phyloP scores from a whole-genome alignment of 2,329 filamentous ascomycete species.

The Clonostachys chloroleuca region DNA sequence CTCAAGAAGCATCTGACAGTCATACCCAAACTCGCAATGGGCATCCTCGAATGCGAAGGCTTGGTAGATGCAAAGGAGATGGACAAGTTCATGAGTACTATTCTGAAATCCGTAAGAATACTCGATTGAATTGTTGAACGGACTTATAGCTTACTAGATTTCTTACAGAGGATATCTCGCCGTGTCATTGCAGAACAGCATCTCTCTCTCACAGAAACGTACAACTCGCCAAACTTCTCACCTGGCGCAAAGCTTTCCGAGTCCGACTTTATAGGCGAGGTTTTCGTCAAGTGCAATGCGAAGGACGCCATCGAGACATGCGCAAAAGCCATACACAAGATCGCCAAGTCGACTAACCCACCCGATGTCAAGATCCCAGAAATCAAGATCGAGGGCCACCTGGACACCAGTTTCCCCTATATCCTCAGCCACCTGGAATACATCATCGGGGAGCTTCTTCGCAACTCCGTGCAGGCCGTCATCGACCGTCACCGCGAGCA shows the following conservation, averaged over 20 bases:
- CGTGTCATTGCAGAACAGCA: constrained; percentile 98
- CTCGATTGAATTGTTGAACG: too few relatives aligned
- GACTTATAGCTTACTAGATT: background rate
- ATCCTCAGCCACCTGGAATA: constrained; percentile 96
- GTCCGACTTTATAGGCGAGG: constrained; percentile 88
- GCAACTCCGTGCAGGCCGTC: constrained; percentile 91
- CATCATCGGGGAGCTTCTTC: constrained; percentile 89
- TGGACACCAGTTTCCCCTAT: constrained; percentile 90
- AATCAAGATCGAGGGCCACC: constrained; percentile 78
- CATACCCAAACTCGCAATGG: constrained; percentile 92
- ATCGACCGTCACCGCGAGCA: constrained; percentile 65
- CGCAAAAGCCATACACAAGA: constrained; percentile 67
- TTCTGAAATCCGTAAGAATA: constrained; percentile 72
- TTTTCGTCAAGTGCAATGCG: constrained; percentile 90
- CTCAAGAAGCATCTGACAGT: constrained; percentile 86
- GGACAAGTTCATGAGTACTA: constrained; percentile 92
- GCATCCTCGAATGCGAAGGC: constrained; percentile 83
- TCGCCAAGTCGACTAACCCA: constrained; percentile 73
- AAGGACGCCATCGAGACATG: constrained; percentile 84
- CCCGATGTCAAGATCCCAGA: constrained; percentile 69
- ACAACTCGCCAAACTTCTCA: constrained; percentile 85
- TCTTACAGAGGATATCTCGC: constrained; percentile 80
- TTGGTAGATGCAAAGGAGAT: constrained; percentile 77
- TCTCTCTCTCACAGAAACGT: constrained; percentile 89
- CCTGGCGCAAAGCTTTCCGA: constrained; percentile 69